phyloP scores from a whole-genome alignment of 768 basidiomycete genomes.

The Aureoboletus auriporus region DNA sequence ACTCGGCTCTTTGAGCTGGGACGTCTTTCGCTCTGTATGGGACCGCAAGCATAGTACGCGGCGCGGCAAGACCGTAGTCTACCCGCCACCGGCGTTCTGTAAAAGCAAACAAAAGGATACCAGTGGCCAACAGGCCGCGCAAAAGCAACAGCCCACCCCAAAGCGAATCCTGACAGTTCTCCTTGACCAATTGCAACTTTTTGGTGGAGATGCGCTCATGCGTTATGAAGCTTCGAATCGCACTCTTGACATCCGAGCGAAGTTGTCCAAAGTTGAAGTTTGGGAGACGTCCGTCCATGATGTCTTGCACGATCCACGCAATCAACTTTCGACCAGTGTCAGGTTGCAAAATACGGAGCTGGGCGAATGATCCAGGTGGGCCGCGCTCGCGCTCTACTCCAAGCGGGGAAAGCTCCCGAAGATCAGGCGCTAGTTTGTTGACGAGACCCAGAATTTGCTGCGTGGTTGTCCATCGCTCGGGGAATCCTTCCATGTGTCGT shows the following conservation, averaged over 20 bases:
- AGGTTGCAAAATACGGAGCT: constrained; percentile 12
- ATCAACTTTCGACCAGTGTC: constrained; percentile 8
- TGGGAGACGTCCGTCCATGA: constrained; percentile 7
- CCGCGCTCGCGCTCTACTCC: constrained; percentile 7
- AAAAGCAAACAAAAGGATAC: constrained; percentile 18
- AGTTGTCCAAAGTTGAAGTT: constrained; percentile 8
- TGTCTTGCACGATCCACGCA: constrained; percentile 3
- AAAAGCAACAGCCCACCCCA: constrained; percentile 19
- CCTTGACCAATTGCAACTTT: background rate
- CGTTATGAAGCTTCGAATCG: constrained; percentile 9
- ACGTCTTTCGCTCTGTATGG: constrained; percentile 28
- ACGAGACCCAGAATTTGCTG: constrained; percentile 37
- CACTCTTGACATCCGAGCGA: background rate
- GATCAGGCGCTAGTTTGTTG: constrained; percentile 1
- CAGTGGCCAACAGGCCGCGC: constrained; percentile 24
- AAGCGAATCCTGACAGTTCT: background rate
- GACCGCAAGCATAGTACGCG: constrained; percentile 21
- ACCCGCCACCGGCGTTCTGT: constrained; percentile 27
- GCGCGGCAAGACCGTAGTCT: constrained; percentile 18
- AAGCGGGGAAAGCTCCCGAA: constrained; percentile 3
- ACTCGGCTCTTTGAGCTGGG: constrained; percentile 23
- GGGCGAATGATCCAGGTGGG: constrained; percentile 5
- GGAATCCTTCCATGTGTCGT: constrained; percentile 35
- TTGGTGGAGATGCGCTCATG: background rate
- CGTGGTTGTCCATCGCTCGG: constrained; percentile 39